Evolutionary conservation across 257 asterid species (phyloP).

Genomic region (Capsicum baccatum): DNA sequence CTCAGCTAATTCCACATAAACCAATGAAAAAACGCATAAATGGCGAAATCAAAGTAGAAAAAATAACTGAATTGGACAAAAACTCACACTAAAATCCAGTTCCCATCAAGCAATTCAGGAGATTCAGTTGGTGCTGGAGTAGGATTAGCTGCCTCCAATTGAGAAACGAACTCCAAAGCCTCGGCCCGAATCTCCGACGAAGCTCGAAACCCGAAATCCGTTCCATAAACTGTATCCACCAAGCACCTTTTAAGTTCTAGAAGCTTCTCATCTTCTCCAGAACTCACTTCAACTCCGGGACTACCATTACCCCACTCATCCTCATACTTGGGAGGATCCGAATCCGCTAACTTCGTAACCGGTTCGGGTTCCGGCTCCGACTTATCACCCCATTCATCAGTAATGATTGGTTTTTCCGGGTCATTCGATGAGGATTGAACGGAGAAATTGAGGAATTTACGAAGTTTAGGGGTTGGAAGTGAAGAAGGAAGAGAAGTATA

Average conservation of each 20-base stretch:
- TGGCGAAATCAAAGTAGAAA: background rate
- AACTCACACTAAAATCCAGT: slow-evolving; percentile 88
- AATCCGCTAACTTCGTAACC: slow-evolving; percentile 44
- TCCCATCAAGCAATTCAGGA: slow-evolving; percentile 84
- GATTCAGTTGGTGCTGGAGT: slow-evolving; percentile 75
- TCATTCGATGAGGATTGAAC: slow-evolving; percentile 31
- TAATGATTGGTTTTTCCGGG: slow-evolving; percentile 29
- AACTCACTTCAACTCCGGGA: slow-evolving; percentile 39
- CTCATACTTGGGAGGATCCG: slow-evolving; percentile 69
- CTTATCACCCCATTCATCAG: slow-evolving; percentile 90
- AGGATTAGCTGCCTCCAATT: slow-evolving; percentile 88
- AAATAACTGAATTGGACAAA: background rate
- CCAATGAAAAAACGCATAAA: background rate
- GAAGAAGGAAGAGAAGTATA: slow-evolving; percentile 25
- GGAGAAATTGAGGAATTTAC: background rate
- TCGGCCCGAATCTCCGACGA: slow-evolving; percentile 87
- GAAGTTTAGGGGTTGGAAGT: background rate
- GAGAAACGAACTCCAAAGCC: slow-evolving; percentile 77
- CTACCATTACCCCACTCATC: slow-evolving; percentile 85
- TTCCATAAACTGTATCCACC: slow-evolving; percentile 78
- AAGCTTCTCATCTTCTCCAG: slow-evolving; percentile 47
- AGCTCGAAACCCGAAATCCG: slow-evolving; percentile 79
- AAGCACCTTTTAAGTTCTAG: slow-evolving; percentile 70
- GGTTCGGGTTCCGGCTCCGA: slow-evolving; percentile 67
- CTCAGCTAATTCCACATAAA: background rate